These are phyloP conservation scores for Cylindrotheca fusiformis DNA, from an alignment of 108 stramenopile genomes.

Conservation along the genomic window DNA sequence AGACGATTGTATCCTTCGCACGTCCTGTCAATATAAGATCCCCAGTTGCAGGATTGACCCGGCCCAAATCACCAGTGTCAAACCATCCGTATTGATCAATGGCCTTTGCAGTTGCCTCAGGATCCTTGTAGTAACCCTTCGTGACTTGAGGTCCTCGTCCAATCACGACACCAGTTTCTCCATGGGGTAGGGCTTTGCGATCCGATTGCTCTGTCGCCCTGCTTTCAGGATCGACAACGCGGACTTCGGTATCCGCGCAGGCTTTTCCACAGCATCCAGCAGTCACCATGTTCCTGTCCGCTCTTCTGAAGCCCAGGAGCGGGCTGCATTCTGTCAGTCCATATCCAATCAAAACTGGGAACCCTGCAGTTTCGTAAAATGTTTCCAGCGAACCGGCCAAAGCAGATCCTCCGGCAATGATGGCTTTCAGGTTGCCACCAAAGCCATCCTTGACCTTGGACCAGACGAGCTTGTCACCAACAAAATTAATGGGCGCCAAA, in stretches of 20 bases:
- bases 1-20: conserved; percentile 91
- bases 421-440: conserved; percentile 79
- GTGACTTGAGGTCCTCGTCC: conserved; percentile 87
- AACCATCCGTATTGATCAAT: conserved; percentile 86
- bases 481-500: conserved; percentile 66
- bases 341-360: conserved; percentile 85
- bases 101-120: conserved; percentile 70
- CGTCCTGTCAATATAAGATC: conserved; percentile 89
- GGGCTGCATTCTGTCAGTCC: conserved; percentile 92
- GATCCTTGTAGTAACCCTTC: conserved; percentile 89
- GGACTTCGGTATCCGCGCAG: conserved; percentile 70
- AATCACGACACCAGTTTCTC: conserved; percentile 68
- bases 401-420: conserved; percentile 89
- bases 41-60: conserved; percentile 83
- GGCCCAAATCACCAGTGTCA: conserved; percentile 90
- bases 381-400: conserved; percentile 82
- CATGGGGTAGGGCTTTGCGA: conserved; percentile 54
- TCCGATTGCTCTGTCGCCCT: conserved; percentile 38
- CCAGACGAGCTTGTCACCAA: conserved; percentile 93
- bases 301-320: conserved; percentile 65
- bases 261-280: conserved; percentile 83
- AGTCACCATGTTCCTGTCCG: conserved; percentile 65
- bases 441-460: conserved; percentile 88
- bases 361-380: conserved; percentile 88
- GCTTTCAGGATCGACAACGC: conserved; percentile 72